Base-by-base conservation (phyloP, 345 rosid species). In the Bretschneidera sinensis region DNA sequence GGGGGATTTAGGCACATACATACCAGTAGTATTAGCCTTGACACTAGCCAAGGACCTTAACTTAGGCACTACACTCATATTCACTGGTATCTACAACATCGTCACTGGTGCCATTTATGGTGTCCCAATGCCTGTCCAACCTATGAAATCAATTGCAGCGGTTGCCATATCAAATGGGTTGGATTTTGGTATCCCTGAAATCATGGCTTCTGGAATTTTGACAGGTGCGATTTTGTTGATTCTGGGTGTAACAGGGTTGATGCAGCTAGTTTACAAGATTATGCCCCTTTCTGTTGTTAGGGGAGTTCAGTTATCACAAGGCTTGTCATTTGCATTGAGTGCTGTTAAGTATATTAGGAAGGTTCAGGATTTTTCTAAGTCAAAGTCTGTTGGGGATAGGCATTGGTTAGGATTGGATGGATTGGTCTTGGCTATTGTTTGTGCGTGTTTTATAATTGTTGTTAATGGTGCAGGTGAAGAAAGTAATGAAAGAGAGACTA, bases 71-170 rank as follows among this genome's bases (percentile, higher is more conserved):
- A 85, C 98, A 0, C 51, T 91, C 21, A 81, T 91, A 51, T 86
- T 88, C 83, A 88, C 87, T 0, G 95, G 92, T 0, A 11, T 83
- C 9, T 88, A 84, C 80, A 88, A 88, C 83, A 60, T 78, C 5
- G 59, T 88, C 64, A 88, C 96, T 0, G 92, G 90, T 43, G 89
- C 83, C 31, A 31, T 84, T 10, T 86, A 88, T 48, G 96, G 95
- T 0, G 95, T 88, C 13, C 95, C 92, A 1, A 86, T 91, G 96
- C 95, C 96, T 8, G 98, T 91, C n/a, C 96, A 91, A 59, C 96
- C 96, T 48, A 84, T 91, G 96, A 91, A 91, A 60, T 75, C 95
- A 0, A 88, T 91, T 0, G 89, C 92, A 0, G 96, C 96, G 0
- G 96, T 71, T 11, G 98, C 88, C 20, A 79, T 91, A 17, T 83